Conservation (phyloP, 2,329 filamentous ascomycete species). For the Chrysoporthe austroafricana region DNA sequence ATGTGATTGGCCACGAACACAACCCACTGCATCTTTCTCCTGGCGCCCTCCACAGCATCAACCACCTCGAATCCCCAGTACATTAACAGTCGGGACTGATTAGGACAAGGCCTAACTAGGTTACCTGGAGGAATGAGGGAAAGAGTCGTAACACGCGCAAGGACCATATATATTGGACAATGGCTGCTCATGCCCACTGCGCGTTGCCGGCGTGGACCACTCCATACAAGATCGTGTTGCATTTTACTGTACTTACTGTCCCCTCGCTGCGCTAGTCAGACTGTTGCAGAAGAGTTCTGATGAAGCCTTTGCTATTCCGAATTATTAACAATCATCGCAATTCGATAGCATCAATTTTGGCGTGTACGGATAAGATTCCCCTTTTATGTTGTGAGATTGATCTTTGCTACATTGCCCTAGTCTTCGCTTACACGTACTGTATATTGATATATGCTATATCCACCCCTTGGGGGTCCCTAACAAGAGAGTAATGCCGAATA, state of each 20-base stretch:
- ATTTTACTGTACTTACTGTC: neutral
- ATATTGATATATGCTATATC: too few relatives aligned
- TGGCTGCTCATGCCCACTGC: neutral
- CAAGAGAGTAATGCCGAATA: too few relatives aligned
- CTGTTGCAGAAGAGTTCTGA: too few relatives aligned
- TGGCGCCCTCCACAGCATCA: neutral
- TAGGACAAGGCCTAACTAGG: neutral
- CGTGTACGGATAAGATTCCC: too few relatives aligned
- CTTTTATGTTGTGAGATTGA: too few relatives aligned
- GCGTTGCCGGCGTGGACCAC: neutral
- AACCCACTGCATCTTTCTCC: too few relatives aligned
- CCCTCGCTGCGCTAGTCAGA: neutral
- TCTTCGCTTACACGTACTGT: too few relatives aligned
- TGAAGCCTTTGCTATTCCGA: too few relatives aligned
- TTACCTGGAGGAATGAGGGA: neutral
- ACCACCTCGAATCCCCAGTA: neutral
- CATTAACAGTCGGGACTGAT: neutral
- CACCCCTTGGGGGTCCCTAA: too few relatives aligned
- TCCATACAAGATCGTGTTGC: neutral
- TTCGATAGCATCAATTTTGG: too few relatives aligned
- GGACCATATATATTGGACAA: neutral
- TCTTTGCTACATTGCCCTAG: too few relatives aligned
- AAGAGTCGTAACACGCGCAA: neutral
- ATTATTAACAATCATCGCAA: conserved; percentile 28
- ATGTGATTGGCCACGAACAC: too few relatives aligned